Percentiles rank a stretch among this genome's conserved stretches.
phyloP scores from a whole-genome alignment of 1,284 basidiomycete genomes.

The Flammula alnicola region DNA sequence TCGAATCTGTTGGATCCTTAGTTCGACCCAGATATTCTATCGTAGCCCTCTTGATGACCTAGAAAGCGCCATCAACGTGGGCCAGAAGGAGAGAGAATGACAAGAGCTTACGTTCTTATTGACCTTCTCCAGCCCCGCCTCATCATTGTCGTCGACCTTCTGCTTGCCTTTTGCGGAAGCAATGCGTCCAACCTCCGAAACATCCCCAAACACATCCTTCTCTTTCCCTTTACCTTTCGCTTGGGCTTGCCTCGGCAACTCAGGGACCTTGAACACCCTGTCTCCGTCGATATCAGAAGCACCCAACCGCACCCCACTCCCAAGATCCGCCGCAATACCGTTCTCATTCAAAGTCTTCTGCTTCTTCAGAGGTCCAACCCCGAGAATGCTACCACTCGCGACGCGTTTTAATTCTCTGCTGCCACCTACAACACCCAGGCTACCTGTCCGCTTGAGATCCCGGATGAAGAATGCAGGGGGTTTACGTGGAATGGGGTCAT shows the following conservation, averaged over 20 bases:
- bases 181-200: slow-evolving; percentile 22
- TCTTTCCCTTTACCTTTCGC: slow-evolving; percentile 38
- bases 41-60: slow-evolving; percentile 39
- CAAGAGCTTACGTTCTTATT: slow-evolving; percentile 54
- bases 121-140: slow-evolving; percentile 40
- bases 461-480: slow-evolving; percentile 50
- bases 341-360: slow-evolving; percentile 36
- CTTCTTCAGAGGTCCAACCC: slow-evolving; percentile 31
- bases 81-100: no score
- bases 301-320: slow-evolving; percentile 40
- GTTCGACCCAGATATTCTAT: slow-evolving; percentile 39
- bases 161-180: slow-evolving; percentile 32
- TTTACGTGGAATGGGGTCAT: slow-evolving; percentile 75
- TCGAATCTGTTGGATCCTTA: slow-evolving; percentile 37
- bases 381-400: slow-evolving; percentile 24
- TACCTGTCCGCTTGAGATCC: slow-evolving; percentile 34
- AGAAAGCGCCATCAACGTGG: no score
- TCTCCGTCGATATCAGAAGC: no score
- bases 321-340: slow-evolving; percentile 35
- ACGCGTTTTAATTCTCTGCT: slow-evolving; percentile 39
- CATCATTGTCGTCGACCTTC: slow-evolving; percentile 29
- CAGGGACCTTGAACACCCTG: slow-evolving; percentile 55
- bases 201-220: slow-evolving; percentile 54
- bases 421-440: slow-evolving; percentile 25
- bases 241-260: slow-evolving; percentile 35